Evolutionary conservation across 495 filamentous ascomycete genomes (phyloP).

Genomic region (Podospora anserina): DNA sequence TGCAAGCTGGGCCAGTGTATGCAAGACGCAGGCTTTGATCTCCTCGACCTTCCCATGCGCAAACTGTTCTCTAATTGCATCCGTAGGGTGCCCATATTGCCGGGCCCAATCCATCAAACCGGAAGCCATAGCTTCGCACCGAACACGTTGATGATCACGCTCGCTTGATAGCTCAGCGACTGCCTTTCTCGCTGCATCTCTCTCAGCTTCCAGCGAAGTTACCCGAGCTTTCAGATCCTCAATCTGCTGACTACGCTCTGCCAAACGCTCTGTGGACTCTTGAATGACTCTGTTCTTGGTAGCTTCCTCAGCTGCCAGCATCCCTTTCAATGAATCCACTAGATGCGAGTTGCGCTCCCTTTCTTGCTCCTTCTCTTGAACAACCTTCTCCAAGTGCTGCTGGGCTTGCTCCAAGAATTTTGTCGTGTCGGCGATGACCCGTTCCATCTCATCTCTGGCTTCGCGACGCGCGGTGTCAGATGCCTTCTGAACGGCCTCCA

Average conservation of each 20-base stretch:
- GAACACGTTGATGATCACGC: background rate
- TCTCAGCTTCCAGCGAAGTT: constrained; percentile 10
- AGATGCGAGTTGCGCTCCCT: constrained; percentile 3
- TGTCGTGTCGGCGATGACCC: constrained; percentile 5
- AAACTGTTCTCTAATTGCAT: background rate
- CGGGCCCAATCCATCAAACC: constrained; percentile 18
- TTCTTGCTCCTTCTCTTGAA: constrained; percentile 14
- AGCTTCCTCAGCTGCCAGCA: constrained; percentile 10
- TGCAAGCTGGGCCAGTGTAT: background rate
- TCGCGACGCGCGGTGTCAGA: constrained; percentile 11
- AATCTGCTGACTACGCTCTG: constrained; percentile 16
- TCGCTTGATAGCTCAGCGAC: constrained; percentile 12
- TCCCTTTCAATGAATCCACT: constrained; percentile 13
- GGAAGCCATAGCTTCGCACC: constrained; percentile 8
- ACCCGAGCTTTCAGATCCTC: constrained; percentile 1
- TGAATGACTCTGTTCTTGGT: constrained; percentile 6
- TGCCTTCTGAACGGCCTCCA: background rate
- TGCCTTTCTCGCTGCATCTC: background rate
- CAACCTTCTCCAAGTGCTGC: background rate
- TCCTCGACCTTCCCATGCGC: constrained; percentile 4
- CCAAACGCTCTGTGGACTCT: background rate
- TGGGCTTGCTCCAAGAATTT: background rate
- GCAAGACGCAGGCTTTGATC: background rate
- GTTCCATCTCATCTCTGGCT: constrained; percentile 15
- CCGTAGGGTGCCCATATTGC: constrained; percentile 4